A percentile compares a stretch with the other conserved stretches of the same genome.
These are phyloP conservation scores for Cladosporium sp. DNA, from an alignment of 2,329 filamentous ascomycete species.

Conservation along the genomic window DNA sequence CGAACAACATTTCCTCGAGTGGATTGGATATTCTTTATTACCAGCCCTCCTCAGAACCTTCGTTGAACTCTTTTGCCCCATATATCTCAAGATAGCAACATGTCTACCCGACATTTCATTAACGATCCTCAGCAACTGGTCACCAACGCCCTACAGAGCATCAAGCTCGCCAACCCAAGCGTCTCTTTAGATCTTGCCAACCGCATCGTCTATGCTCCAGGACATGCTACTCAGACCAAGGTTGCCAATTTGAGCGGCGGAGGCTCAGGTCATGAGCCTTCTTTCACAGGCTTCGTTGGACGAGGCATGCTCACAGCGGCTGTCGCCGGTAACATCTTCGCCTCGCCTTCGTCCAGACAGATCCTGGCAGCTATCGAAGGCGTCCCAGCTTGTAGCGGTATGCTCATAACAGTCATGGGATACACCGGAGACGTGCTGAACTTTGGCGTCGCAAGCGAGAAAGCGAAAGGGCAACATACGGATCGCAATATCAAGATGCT, in stretches of 20 bases:
- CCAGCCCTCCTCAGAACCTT: too few relatives aligned
- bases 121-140: conserved; percentile 77
- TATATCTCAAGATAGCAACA: too few relatives aligned
- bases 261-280: conserved; percentile 84
- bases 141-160: conserved; percentile 65
- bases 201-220: conserved; percentile 77
- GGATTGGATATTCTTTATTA: too few relatives aligned
- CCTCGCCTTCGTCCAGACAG: conserved; percentile 75
- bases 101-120: conserved; percentile 71
- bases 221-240: conserved; percentile 47
- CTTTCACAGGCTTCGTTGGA: conserved; percentile 80
- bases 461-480: conserved; percentile 64
- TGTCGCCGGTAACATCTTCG: conserved; percentile 83
- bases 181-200: conserved; percentile 70
- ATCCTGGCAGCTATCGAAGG: conserved; percentile 70
- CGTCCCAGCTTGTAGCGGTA: conserved; percentile 66
- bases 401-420: conserved; percentile 91
- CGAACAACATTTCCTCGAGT: too few relatives aligned
- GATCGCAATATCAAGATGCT: conserved; percentile 80
- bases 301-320: conserved; percentile 72
- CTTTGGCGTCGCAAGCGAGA: conserved; percentile 89
- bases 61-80: too few relatives aligned
- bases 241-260: conserved; percentile 84
- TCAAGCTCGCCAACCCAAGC: conserved; percentile 79
- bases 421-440: conserved; percentile 63